These are phyloP conservation scores for Sugiyamaella marilandica DNA, from an alignment of 805 yeast genomes.

Conservation along the genomic window DNA sequence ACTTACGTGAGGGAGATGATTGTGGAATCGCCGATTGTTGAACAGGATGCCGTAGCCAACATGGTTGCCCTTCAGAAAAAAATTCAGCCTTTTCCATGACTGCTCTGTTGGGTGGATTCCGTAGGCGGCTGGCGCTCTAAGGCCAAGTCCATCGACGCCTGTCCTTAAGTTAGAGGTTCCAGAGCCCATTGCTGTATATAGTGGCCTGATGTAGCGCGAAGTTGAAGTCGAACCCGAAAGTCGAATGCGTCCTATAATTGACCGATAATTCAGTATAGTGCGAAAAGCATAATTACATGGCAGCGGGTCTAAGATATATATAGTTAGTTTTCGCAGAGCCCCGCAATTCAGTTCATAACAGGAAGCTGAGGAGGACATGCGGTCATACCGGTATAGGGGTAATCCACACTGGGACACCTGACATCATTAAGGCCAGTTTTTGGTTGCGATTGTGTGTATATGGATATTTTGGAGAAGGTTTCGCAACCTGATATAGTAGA, in stretches of 20 bases:
- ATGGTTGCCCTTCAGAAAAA: slow-evolving; percentile 31
- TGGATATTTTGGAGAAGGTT: background rate
- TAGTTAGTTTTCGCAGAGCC: no score
- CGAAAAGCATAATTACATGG: no score
- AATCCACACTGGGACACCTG: no score
- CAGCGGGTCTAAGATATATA: no score
- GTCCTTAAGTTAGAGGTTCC: background rate
- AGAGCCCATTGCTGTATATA: background rate
- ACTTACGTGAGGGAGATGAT: slow-evolving; percentile 29
- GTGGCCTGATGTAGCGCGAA: no score
- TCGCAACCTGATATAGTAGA: background rate
- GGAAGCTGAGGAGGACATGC: no score
- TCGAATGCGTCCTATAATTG: no score
- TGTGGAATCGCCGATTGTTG: slow-evolving; percentile 28
- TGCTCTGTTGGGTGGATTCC: slow-evolving; percentile 11
- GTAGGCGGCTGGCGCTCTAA: slow-evolving; percentile 8
- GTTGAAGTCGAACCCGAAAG: no score
- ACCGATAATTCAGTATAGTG: no score
- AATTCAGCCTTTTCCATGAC: slow-evolving; percentile 25
- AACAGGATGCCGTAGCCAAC: slow-evolving; percentile 28
- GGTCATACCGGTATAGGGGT: no score
- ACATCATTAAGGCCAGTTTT: no score
- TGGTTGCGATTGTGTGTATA: background rate
- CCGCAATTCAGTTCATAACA: no score
- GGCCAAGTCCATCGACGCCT: slow-evolving; percentile 22